Evolutionary conservation across 805 yeast genomes (phyloP), one percentile per base, ranked within the genome.

Genomic region (Candida methanosorbosa): DNA sequence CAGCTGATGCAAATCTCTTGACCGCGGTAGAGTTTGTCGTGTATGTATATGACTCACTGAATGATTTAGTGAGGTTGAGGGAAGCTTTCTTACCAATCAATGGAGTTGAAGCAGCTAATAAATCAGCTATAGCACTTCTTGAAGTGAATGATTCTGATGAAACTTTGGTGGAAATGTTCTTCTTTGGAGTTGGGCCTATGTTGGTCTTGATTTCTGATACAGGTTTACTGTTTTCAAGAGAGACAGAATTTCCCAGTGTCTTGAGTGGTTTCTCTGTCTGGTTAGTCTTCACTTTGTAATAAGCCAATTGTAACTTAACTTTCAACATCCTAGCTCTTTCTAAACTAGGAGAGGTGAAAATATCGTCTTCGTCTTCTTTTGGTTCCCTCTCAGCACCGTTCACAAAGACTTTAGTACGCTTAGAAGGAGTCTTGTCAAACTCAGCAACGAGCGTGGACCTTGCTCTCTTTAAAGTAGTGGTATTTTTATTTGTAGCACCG

Each of bases 281-380:
- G 41, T 70, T 63, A 1, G 77, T 71, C 36, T 61, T 60, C 29
- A 66, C 64, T 45, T 72, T 73, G 49, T 64, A 72, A 44, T 68
- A 68, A 2, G 79, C 79, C 32, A 72, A 46, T 43, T 68, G 68
- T 18, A 73, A 52, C 41, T 75, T 63, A 38, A 66, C 53, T 43
- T 67, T 65, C 38, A 73, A 57, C 43, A 58, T 60, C 32, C 66
- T 49, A 5, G 69, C 70, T 24, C 61, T 52, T 44, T 54, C 45
- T 37, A 49, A 39, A 22, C 48, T 40, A 35, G 56, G 57, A 18
- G 57, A 43, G 8, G 38, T 26, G 18, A 18, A 29, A 24, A 33
- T 30, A 32, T 27, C 20, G 23, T 34, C 22, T 25, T 30, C 31
- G 4, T 20, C 19, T 12, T 29, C 18, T 12, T 14, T 14, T 11